A percentile compares a stretch with the other conserved stretches of the same genome.
Evolutionary conservation across 495 filamentous ascomycete species (phyloP).

Genomic region (Clavariopsis aquatica): DNA sequence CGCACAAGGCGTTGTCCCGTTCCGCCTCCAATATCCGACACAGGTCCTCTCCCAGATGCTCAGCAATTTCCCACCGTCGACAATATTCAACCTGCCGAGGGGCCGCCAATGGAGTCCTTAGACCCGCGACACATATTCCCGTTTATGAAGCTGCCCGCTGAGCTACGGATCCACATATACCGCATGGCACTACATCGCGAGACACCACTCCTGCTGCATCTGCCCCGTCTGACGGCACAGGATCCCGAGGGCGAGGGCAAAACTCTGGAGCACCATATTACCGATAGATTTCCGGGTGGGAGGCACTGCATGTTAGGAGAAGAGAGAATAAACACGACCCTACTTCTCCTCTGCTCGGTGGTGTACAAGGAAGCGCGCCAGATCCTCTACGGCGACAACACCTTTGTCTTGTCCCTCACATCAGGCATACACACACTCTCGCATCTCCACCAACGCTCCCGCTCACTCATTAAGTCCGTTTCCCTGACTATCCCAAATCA

Average conservation of each 20-base stretch:
- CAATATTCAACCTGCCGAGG: background rate
- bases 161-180: constrained; percentile 29
- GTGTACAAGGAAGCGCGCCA: constrained; percentile 43
- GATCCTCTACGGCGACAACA: constrained; percentile 42
- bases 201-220: constrained; percentile 20
- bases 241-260: background rate
- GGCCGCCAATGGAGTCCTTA: background rate
- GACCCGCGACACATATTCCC: constrained; percentile 11
- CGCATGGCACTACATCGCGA: constrained; percentile 19
- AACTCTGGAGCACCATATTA: background rate
- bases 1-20: background rate
- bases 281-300: background rate
- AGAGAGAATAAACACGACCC: background rate
- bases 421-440: constrained; percentile 29
- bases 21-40: background rate
- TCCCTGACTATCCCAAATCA: constrained; percentile 38
- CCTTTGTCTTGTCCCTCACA: constrained; percentile 38
- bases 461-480: constrained; percentile 40
- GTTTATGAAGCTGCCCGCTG: constrained; percentile 29
- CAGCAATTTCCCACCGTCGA: background rate
- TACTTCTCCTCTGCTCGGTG: constrained; percentile 34
- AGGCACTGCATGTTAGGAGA: background rate
- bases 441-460: constrained; percentile 40
- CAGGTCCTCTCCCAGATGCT: background rate
- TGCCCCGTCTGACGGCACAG: background rate